These are phyloP conservation scores for Trichocladium uniseriatum DNA, from an alignment of 495 filamentous ascomycete species.

Conservation along the genomic window DNA sequence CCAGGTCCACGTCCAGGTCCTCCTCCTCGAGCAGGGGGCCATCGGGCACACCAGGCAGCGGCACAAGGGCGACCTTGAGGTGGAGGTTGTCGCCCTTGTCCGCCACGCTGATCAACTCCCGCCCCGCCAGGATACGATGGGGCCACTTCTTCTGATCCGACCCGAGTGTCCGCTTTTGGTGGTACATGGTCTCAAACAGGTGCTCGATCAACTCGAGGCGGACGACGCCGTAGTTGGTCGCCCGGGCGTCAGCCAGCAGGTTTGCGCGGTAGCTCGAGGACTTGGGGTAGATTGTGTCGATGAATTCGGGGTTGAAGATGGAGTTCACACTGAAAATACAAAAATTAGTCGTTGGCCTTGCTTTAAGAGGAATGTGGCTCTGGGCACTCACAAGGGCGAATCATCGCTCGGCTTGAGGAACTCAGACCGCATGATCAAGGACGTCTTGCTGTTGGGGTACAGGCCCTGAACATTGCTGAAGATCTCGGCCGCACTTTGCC, in stretches of 20 bases:
- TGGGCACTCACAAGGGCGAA: slow-evolving; percentile 70
- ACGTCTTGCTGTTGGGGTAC: slow-evolving; percentile 72
- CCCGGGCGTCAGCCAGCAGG: slow-evolving; percentile 54
- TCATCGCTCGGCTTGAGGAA: slow-evolving; percentile 88
- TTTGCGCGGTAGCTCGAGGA: slow-evolving; percentile 50
- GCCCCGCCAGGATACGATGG: slow-evolving; percentile 62
- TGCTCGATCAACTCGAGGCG: slow-evolving; percentile 77
- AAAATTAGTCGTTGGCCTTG: background rate
- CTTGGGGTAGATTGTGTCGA: slow-evolving; percentile 63
- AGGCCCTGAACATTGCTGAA: slow-evolving; percentile 78
- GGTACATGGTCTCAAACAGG: slow-evolving; percentile 76
- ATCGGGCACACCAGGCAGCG: slow-evolving; percentile 23
- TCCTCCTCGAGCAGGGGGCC: slow-evolving; percentile 36
- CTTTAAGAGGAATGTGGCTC: too few relatives aligned
- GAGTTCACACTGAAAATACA: slow-evolving; percentile 76
- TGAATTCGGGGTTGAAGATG: slow-evolving; percentile 80
- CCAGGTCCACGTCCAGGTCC: slow-evolving; percentile 60
- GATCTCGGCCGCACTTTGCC: slow-evolving; percentile 92
- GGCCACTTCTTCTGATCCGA: slow-evolving; percentile 65
- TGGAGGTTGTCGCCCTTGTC: slow-evolving; percentile 32
- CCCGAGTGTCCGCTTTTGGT: slow-evolving; percentile 61
- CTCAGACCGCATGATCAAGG: slow-evolving; percentile 64
- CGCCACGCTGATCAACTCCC: slow-evolving; percentile 51
- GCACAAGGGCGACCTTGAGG: slow-evolving; percentile 36
- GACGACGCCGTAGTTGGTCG: slow-evolving; percentile 92